Evolutionary conservation across 495 filamentous ascomycete species (phyloP).

Genomic region (Cryomyces minteri): DNA sequence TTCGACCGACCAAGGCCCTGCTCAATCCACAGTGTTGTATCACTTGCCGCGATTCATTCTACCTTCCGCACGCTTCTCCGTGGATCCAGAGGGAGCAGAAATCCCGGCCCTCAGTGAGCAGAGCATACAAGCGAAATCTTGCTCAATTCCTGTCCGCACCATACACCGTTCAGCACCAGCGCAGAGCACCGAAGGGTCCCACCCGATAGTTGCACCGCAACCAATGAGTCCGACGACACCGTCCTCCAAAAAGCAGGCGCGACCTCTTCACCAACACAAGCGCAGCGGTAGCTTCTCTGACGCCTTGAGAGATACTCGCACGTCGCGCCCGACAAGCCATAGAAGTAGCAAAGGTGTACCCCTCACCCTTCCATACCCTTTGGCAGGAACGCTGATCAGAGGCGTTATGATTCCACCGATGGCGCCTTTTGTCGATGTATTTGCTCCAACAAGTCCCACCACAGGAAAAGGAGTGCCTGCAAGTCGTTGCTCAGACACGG

Average conservation of each 20-base stretch:
- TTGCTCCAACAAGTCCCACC: not conserved
- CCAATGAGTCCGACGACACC: not conserved
- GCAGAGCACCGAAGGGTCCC: constrained; percentile 2
- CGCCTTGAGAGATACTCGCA: constrained; percentile 57
- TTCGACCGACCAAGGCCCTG: not conserved
- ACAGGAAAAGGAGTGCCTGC: not conserved
- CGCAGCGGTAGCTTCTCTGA: constrained; percentile 70
- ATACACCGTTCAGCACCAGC: constrained; percentile 5
- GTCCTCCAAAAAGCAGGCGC: constrained; percentile 5
- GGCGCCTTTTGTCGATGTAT: constrained; percentile 11
- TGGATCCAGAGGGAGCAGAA: not conserved
- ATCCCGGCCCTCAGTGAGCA: constrained; percentile 29
- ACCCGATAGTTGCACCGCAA: too few species aligned
- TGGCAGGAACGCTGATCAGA: constrained; percentile 64
- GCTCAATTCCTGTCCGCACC: constrained; percentile 44
- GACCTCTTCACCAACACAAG: constrained; percentile 37
- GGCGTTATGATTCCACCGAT: constrained; percentile 25
- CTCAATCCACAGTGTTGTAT: not conserved
- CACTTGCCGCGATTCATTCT: not conserved
- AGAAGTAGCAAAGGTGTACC: too few species aligned
- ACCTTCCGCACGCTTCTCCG: not conserved
- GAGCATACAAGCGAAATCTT: constrained; percentile 54
- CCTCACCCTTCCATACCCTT: too few species aligned
- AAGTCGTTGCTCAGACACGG: not conserved
- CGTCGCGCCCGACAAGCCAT: not conserved